Percentiles rank a stretch among this genome's conserved stretches.
These are phyloP conservation scores for Artemisia annua DNA, from an alignment of 129 eudicot species.

Conservation along the genomic window DNA sequence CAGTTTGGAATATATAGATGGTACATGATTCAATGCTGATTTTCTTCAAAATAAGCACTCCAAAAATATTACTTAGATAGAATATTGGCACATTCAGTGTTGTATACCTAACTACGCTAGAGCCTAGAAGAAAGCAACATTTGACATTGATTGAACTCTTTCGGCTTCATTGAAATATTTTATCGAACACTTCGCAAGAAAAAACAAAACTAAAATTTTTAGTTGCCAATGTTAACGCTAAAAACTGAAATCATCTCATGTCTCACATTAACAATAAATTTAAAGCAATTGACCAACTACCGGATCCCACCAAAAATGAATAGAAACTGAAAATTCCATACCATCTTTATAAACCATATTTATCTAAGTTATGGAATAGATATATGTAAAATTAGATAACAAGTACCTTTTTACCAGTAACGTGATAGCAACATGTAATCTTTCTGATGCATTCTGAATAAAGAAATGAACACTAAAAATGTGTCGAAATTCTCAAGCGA, in stretches of 20 bases:
- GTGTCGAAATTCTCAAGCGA: neutral
- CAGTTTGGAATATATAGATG: too few relatives aligned
- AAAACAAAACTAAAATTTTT: neutral
- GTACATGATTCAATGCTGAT: too few relatives aligned
- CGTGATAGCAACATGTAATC: neutral
- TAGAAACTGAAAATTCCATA: slow-evolving; percentile 27
- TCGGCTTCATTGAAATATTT: too few relatives aligned
- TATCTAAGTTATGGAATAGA: neutral
- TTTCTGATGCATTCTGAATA: slow-evolving; percentile 1
- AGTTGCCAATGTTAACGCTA: neutral
- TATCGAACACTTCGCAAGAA: neutral
- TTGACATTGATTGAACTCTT: too few relatives aligned
- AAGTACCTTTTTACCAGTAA: slow-evolving; percentile 11
- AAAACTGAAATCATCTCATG: neutral
- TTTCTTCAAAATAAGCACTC: too few relatives aligned
- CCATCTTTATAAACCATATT: neutral
- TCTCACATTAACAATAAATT: neutral
- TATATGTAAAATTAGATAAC: neutral
- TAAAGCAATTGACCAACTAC: slow-evolving; percentile 26
- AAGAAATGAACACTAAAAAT: neutral
- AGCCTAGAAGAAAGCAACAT: neutral
- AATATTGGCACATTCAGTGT: neutral
- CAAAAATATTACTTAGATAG: too few relatives aligned
- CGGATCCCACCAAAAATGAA: slow-evolving; percentile 7
- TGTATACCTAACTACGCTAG: neutral